Evolutionary conservation across 331 rosid genomes (phyloP).

Genomic region (Quercus phellos): DNA sequence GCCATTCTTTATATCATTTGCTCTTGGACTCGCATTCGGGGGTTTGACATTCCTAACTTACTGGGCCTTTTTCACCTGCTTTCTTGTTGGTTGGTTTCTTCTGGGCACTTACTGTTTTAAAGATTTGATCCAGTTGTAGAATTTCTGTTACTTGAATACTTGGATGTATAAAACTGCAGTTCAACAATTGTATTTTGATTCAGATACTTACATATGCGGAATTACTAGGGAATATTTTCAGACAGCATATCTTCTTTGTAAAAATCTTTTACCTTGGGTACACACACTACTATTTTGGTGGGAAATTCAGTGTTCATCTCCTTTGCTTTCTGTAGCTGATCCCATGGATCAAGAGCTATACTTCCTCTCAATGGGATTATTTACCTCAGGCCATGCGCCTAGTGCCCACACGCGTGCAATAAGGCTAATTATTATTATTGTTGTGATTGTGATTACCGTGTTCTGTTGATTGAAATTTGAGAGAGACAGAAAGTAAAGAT

Average conservation of each 20-base stretch:
- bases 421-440: too few species aligned
- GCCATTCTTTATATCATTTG: constrained; percentile 56
- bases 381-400: too few species aligned
- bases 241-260: neutral
- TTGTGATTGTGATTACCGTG: too few species aligned
- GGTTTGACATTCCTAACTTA: constrained; percentile 69
- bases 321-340: neutral
- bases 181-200: constrained; percentile 5
- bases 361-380: too few species aligned
- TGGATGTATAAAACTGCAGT: constrained; percentile 17
- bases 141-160: neutral
- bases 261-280: neutral
- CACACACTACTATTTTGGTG: neutral
- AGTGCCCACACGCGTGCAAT: too few species aligned
- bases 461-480: too few species aligned
- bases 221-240: neutral
- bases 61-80: constrained; percentile 43
- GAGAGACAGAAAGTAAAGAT: too few species aligned
- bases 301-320: neutral
- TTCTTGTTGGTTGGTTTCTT: constrained; percentile 86
- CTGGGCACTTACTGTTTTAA: constrained; percentile 80
- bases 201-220: neutral
- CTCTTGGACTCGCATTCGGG: constrained; percentile 61
- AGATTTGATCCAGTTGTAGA: constrained; percentile 71
- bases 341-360: constrained; percentile 19